Evolutionary conservation across 23 red algal species (phyloP).

Genomic region (Gracilaria gracilis): DNA sequence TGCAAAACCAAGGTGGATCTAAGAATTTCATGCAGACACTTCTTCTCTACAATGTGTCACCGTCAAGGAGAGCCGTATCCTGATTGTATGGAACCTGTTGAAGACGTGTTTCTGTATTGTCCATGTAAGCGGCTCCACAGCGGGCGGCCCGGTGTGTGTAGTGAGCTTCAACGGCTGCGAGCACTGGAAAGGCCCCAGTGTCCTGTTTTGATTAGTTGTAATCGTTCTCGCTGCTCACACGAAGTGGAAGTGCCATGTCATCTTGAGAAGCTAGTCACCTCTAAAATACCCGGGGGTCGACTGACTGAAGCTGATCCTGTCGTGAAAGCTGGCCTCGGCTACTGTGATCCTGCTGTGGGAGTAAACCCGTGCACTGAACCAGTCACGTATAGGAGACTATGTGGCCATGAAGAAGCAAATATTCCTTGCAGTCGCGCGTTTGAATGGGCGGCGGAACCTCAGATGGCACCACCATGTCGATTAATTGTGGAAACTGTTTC

Average conservation of each 20-base stretch:
- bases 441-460: constrained; percentile 32
- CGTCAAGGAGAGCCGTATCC: constrained; percentile 15
- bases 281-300: background rate
- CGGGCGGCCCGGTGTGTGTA: constrained; percentile 30
- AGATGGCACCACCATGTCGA: constrained; percentile 48
- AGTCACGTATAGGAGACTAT: constrained; percentile 37
- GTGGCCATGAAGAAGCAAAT: constrained; percentile 51
- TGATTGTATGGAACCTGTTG: constrained; percentile 33
- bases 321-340: constrained; percentile 29
- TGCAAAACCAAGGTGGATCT: constrained; percentile 28
- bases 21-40: constrained; percentile 52
- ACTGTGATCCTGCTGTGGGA: constrained; percentile 36
- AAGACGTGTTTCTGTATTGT: constrained; percentile 36
- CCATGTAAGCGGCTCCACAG: constrained; percentile 18
- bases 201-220: background rate
- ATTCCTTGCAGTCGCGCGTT: constrained; percentile 52
- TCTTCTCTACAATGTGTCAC: constrained; percentile 39
- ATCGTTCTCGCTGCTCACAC: constrained; percentile 54
- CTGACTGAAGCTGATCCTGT: background rate
- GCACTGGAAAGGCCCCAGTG: constrained; percentile 20
- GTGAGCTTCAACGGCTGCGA: constrained; percentile 20
- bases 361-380: constrained; percentile 44
- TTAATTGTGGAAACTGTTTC: background rate
- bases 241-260: constrained; percentile 58
- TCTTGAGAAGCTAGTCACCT: constrained; percentile 13